These are phyloP conservation scores for Stellera chamaejasme DNA, from an alignment of 345 rosid species.

Conservation along the genomic window DNA sequence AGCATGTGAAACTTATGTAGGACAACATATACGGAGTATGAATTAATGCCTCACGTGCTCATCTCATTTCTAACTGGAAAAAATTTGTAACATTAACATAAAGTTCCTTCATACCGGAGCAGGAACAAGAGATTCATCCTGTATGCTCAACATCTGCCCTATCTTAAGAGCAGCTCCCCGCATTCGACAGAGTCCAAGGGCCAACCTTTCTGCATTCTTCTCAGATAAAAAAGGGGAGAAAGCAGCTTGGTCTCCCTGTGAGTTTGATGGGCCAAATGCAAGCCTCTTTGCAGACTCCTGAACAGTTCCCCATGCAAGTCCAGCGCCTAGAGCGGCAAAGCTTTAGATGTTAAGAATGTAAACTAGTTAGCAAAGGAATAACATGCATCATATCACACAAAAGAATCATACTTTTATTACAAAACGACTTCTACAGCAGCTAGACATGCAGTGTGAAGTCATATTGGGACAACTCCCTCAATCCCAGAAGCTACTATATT, in stretches of 20 bases:
- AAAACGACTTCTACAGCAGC: too few species aligned
- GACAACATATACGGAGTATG: too few species aligned
- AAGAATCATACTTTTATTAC: too few species aligned
- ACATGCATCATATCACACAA: too few species aligned
- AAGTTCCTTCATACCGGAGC: slow-evolving; percentile 56
- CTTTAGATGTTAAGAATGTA: slow-evolving; percentile 33
- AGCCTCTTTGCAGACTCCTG: slow-evolving; percentile 88
- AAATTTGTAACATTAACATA: not conserved
- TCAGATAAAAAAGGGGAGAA: slow-evolving; percentile 69
- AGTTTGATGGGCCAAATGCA: slow-evolving; percentile 51
- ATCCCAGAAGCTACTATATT: too few species aligned
- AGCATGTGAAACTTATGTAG: too few species aligned
- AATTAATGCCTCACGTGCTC: too few species aligned
- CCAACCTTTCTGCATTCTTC: slow-evolving; percentile 89
- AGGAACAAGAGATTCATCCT: slow-evolving; percentile 95
- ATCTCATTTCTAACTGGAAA: too few species aligned
- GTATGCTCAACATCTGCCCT: slow-evolving; percentile 98
- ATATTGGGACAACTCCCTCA: too few species aligned
- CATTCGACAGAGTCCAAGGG: slow-evolving; percentile 87
- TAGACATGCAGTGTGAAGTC: too few species aligned
- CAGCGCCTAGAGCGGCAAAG: slow-evolving; percentile 98
- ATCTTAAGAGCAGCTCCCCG: slow-evolving; percentile 98
- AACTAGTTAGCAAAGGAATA: slow-evolving; percentile 7
- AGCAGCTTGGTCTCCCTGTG: slow-evolving; percentile 51
- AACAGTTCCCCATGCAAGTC: slow-evolving; percentile 92